Conservation (phyloP, 345 rosid species). For the Punica granatum region DNA sequence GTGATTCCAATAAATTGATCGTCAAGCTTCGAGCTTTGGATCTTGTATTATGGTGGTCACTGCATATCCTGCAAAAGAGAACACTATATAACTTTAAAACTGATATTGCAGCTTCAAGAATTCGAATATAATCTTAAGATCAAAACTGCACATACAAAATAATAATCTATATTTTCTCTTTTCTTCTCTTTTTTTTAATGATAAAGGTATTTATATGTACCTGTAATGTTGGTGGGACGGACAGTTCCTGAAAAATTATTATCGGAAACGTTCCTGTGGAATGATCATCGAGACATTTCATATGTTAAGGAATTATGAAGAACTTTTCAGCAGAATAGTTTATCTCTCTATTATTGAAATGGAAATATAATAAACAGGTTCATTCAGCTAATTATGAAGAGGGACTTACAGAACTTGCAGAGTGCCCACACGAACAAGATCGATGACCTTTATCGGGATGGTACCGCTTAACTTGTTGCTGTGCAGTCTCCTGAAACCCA, state of each 20-base stretch:
- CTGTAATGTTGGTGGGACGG: constrained; percentile 14
- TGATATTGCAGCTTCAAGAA: background rate
- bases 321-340: too few relatives aligned
- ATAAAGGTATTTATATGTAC: constrained; percentile 6
- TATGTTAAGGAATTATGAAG: background rate
- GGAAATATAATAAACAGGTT: background rate
- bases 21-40: constrained; percentile 17
- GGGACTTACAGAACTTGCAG: constrained; percentile 31
- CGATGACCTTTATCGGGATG: constrained; percentile 21
- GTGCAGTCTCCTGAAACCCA: constrained; percentile 29
- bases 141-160: background rate
- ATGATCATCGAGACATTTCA: background rate
- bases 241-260: constrained; percentile 28
- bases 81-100: background rate
- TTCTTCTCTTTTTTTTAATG: too few relatives aligned
- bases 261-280: constrained; percentile 36
- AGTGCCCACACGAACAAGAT: constrained; percentile 23
- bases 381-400: background rate
- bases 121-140: too few relatives aligned
- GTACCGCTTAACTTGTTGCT: constrained; percentile 35
- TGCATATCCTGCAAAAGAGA: constrained; percentile 14
- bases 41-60: constrained; percentile 33
- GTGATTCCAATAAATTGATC: background rate
- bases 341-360: too few relatives aligned
- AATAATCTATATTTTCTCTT: background rate